Conservation (phyloP, 441 rosid species). For the Biscutella laevigata region DNA sequence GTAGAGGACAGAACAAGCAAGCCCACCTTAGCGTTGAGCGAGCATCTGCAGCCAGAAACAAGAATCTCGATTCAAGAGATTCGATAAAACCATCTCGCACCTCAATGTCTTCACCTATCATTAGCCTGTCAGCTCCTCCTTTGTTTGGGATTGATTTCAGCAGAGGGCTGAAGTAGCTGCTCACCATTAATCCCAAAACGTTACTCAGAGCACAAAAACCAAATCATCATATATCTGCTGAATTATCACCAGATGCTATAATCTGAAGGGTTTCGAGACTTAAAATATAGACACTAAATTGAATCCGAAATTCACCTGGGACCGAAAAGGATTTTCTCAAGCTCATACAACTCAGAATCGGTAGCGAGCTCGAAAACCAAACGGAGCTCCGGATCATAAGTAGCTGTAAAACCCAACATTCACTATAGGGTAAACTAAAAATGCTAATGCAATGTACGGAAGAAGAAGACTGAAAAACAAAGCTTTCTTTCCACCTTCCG, state of each 20-base stretch:
- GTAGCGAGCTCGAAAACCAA: constrained; percentile 80
- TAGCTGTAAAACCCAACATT: constrained; percentile 24
- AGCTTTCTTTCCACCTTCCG: constrained; percentile 27
- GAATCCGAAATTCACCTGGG: constrained; percentile 49
- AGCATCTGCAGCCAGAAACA: constrained; percentile 91
- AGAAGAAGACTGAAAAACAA: background rate
- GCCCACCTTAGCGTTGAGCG: constrained; percentile 69
- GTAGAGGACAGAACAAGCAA: background rate
- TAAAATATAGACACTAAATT: background rate
- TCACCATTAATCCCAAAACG: background rate
- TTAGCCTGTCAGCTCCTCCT: constrained; percentile 46
- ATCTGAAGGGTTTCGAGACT: background rate
- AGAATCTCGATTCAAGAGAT: constrained; percentile 72
- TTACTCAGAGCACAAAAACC: background rate
- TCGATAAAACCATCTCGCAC: constrained; percentile 57
- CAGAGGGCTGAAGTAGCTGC: constrained; percentile 85
- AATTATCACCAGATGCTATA: background rate
- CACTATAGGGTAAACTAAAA: background rate
- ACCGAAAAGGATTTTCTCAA: constrained; percentile 69
- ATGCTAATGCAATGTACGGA: background rate
- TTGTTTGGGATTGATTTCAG: constrained; percentile 53
- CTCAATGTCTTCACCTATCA: constrained; percentile 56
- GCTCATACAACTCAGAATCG: constrained; percentile 67
- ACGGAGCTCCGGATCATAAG: constrained; percentile 80
- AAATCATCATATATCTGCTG: background rate